These are phyloP conservation scores for Carex littledalei DNA, from an alignment of 176 grass and related monocot genomes.

Conservation along the genomic window DNA sequence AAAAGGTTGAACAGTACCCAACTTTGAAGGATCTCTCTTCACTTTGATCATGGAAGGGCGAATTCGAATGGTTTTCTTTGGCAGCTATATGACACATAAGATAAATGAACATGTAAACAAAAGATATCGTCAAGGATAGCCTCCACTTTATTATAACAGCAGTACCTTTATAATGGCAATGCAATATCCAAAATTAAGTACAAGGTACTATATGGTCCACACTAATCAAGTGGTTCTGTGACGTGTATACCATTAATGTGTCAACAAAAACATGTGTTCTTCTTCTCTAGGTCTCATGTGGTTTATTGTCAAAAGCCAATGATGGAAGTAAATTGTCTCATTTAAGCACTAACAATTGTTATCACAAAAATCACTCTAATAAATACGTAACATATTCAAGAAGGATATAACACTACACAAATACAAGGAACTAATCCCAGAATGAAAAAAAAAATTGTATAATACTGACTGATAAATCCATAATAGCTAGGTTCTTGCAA, in stretches of 20 bases:
- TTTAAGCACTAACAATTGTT: no score
- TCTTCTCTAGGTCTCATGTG: no score
- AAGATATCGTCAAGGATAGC: not conserved
- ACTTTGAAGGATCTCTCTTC: constrained; percentile 15
- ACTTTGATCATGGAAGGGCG: constrained; percentile 40
- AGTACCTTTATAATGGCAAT: not conserved
- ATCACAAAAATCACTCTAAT: no score
- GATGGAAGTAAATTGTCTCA: no score
- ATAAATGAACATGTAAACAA: not conserved
- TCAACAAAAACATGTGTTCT: no score
- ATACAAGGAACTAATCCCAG: no score
- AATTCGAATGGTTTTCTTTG: constrained; percentile 29
- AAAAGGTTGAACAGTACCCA: no score
- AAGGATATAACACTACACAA: no score
- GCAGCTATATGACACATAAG: constrained; percentile 30
- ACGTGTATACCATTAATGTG: not conserved
- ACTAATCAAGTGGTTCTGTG: not conserved
- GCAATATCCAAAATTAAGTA: not conserved
- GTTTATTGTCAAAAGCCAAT: no score
- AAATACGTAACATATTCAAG: no score
- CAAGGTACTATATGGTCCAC: not conserved
- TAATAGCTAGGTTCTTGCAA: not conserved
- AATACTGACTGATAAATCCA: no score
- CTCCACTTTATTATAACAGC: not conserved
- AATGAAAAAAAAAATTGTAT: no score